A percentile compares a stretch with the other conserved stretches of the same genome.
Conservation (phyloP, 75 land plant species). For the Isoetes taiwanensis region DNA sequence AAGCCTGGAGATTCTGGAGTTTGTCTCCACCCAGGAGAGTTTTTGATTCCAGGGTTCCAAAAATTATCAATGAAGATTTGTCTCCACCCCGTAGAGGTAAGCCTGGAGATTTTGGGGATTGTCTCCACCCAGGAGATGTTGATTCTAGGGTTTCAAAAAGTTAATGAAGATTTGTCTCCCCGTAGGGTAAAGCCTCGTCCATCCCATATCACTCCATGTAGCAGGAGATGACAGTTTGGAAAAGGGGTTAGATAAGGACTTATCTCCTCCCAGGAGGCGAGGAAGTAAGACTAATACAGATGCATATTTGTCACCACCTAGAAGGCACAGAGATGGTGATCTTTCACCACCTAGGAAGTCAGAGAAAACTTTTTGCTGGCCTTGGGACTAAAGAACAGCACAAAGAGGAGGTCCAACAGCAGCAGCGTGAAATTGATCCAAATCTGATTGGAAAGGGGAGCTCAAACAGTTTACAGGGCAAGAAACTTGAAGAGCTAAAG, state of each 20-base stretch:
- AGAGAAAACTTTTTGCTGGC: neutral
- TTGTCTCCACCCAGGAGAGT: slow-evolving; percentile 13
- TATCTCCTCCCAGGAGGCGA: slow-evolving; percentile 26
- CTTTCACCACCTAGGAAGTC: slow-evolving; percentile 12
- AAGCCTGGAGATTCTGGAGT: slow-evolving; percentile 6
- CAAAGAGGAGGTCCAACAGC: neutral
- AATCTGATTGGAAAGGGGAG: slow-evolving; percentile 59
- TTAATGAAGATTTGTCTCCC: slow-evolving; percentile 13
- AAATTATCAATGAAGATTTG: neutral
- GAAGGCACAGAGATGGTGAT: slow-evolving; percentile 6
- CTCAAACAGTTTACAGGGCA: slow-evolving; percentile 71
- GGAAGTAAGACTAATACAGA: neutral
- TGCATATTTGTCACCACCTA: slow-evolving; percentile 10
- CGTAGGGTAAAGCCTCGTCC: slow-evolving; percentile 8
- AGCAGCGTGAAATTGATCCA: slow-evolving; percentile 45
- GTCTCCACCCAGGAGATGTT: neutral
- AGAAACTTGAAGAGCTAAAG: slow-evolving; percentile 44
- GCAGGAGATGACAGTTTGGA: neutral
- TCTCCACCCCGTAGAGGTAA: slow-evolving; percentile 23
- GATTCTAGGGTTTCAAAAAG: too few relatives aligned
- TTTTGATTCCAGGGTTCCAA: neutral
- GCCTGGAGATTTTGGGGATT: too few relatives aligned
- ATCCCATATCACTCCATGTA: slow-evolving; percentile 11
- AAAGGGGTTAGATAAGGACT: slow-evolving; percentile 1
- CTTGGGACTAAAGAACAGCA: neutral